Evolutionary conservation across 495 filamentous ascomycete species (phyloP).

Genomic region (Talaromyces borbonicus): DNA sequence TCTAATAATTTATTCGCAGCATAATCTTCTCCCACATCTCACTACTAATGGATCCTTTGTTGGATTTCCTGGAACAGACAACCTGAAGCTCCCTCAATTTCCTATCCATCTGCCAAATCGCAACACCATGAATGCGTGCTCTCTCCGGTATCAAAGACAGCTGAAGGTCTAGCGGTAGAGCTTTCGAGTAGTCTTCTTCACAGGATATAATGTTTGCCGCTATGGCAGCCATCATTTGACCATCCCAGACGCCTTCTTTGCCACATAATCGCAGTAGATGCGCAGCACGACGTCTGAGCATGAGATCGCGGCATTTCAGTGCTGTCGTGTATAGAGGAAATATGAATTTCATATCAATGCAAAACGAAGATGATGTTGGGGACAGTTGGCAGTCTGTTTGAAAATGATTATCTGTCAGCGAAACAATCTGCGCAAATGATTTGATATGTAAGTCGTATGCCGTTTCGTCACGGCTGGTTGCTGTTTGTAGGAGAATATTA

Average conservation of each 20-base stretch:
- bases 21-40: background rate
- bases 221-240: slow-evolving; percentile 1
- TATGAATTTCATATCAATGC: slow-evolving; percentile 9
- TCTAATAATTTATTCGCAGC: too few relatives aligned
- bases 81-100: background rate
- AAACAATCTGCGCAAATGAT: background rate
- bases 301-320: slow-evolving; percentile 13
- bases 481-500: background rate
- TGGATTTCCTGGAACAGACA: background rate
- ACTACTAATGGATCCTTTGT: background rate
- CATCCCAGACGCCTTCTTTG: slow-evolving; percentile 4
- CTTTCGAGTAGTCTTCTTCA: background rate
- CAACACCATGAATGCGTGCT: background rate
- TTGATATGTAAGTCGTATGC: background rate
- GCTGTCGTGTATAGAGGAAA: slow-evolving; percentile 16
- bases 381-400: background rate
- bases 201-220: background rate
- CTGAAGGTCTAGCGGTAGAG: background rate
- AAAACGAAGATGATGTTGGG: background rate
- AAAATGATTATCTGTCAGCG: background rate
- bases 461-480: background rate
- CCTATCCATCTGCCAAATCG: background rate
- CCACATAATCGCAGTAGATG: slow-evolving; percentile 7
- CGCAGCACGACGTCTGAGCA: slow-evolving; percentile 13
- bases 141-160: background rate